These are phyloP conservation scores for Didymella arachidicola DNA, from an alignment of 2,329 filamentous ascomycete species.

Conservation along the genomic window DNA sequence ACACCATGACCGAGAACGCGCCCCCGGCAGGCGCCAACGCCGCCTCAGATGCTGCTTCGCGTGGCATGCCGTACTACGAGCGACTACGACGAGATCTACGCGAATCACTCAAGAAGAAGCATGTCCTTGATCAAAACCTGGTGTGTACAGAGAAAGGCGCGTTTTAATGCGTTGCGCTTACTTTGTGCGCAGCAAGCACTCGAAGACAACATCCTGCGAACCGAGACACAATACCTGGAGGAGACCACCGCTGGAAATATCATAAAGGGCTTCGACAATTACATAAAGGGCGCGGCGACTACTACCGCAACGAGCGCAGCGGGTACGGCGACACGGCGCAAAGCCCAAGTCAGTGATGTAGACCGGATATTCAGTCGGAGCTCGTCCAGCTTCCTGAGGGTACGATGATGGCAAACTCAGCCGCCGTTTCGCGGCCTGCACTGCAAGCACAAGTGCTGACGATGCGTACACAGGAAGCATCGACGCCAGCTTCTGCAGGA, in stretches of 20 bases:
- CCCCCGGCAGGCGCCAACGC: conserved; percentile 49
- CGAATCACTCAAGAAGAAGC: conserved; percentile 71
- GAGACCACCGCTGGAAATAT: conserved; percentile 88
- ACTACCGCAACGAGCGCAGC: conserved; percentile 59
- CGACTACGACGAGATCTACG: conserved; percentile 72
- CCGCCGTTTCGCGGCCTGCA: conserved; percentile 1
- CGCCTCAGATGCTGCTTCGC: conserved; percentile 55
- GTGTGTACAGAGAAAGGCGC: conserved; percentile 49
- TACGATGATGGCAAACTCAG: conserved; percentile 29
- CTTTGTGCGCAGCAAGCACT: conserved; percentile 57
- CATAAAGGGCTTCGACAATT: conserved; percentile 96
- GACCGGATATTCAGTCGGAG: conserved; percentile 73
- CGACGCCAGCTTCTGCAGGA: conserved; percentile 49
- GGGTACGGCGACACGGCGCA: conserved; percentile 63
- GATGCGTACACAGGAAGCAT: conserved; percentile 45
- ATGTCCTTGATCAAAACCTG: conserved; percentile 67
- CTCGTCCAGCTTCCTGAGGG: conserved; percentile 51
- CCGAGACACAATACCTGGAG: conserved; percentile 89
- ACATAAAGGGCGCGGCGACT: conserved; percentile 84
- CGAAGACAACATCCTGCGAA: conserved; percentile 84
- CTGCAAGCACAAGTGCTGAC: conserved; percentile 23
- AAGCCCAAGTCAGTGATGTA: conserved; percentile 68
- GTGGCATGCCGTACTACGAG: conserved; percentile 73
- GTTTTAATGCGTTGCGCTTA: conserved; percentile 25
- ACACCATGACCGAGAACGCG: conserved; percentile 60